A percentile compares a stretch with the other conserved stretches of the same genome.
phyloP scores from a whole-genome alignment of 768 basidiomycete species.

The Trametes maxima region DNA sequence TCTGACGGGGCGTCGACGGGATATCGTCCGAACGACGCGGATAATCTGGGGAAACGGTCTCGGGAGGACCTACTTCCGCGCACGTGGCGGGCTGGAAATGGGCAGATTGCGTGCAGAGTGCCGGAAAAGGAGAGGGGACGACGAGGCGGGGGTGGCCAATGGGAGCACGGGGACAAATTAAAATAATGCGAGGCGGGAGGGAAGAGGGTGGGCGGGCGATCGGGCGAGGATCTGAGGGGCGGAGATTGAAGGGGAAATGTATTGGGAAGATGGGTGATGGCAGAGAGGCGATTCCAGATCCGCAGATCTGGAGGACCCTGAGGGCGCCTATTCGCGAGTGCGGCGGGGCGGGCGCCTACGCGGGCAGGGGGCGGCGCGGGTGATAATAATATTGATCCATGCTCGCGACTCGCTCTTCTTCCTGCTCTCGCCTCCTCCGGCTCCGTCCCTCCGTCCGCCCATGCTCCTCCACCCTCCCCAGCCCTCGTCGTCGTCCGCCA shows the following conservation, averaged over 20 bases:
- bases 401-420: background rate
- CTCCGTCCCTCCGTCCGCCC: slow-evolving; percentile 19
- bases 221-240: slow-evolving; percentile 30
- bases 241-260: slow-evolving; percentile 30
- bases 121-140: slow-evolving; percentile 19
- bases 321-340: slow-evolving; percentile 6
- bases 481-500: slow-evolving; percentile 15
- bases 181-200: slow-evolving; percentile 21
- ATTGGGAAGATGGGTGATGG: slow-evolving; percentile 22
- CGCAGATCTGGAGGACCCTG: slow-evolving; percentile 19
- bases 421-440: slow-evolving; percentile 10
- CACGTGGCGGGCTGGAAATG: slow-evolving; percentile 18
- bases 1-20: slow-evolving; percentile 1
- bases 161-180: slow-evolving; percentile 25
- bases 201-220: slow-evolving; percentile 25
- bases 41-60: slow-evolving; percentile 11
- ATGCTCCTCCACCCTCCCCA: slow-evolving; percentile 22
- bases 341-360: slow-evolving; percentile 1
- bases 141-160: slow-evolving; percentile 26
- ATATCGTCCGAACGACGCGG: slow-evolving; percentile 25
- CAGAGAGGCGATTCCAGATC: slow-evolving; percentile 24
- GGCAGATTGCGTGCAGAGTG: slow-evolving; percentile 26
- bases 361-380: background rate
- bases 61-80: slow-evolving; percentile 12
- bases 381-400: slow-evolving; percentile 13